phyloP scores from a whole-genome alignment of 768 basidiomycete species.

The Naematelia aurantialba region DNA sequence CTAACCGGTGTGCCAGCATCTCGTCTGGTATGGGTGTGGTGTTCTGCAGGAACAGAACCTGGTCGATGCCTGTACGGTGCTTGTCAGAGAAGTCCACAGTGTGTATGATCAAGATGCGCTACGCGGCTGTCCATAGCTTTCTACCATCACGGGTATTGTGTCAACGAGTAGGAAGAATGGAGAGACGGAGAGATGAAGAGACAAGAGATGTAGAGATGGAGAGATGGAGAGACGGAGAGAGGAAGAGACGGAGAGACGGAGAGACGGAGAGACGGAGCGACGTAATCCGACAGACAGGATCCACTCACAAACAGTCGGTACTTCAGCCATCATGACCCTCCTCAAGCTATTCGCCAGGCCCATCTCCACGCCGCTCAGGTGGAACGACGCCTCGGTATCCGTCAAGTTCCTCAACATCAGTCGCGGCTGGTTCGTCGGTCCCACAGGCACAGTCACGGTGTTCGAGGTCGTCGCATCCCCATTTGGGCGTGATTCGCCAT shows the following conservation, averaged over 20 bases:
- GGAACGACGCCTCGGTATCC: constrained; percentile 81
- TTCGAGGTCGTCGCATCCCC: not conserved
- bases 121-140: not conserved
- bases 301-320: constrained; percentile 90
- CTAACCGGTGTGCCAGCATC: constrained; percentile 92
- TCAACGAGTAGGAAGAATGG: not conserved
- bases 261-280: too few relatives aligned
- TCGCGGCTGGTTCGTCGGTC: constrained; percentile 40
- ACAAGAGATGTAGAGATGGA: not conserved
- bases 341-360: constrained; percentile 92
- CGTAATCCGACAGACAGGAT: too few relatives aligned
- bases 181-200: not conserved
- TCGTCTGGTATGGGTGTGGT: constrained; percentile 93
- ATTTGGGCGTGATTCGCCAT: constrained; percentile 4
- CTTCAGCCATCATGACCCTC: constrained; percentile 91
- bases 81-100: not conserved
- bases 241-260: not conserved
- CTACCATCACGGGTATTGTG: not conserved
- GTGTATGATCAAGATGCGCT: not conserved
- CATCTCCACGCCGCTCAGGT: constrained; percentile 92
- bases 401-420: constrained; percentile 55
- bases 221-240: not conserved
- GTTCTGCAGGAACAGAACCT: constrained; percentile 87
- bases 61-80: constrained; percentile 73
- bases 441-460: constrained; percentile 27